Evolutionary conservation across 2,329 filamentous ascomycete genomes (phyloP).

Genomic region (Sarocladiaceae sp.): DNA sequence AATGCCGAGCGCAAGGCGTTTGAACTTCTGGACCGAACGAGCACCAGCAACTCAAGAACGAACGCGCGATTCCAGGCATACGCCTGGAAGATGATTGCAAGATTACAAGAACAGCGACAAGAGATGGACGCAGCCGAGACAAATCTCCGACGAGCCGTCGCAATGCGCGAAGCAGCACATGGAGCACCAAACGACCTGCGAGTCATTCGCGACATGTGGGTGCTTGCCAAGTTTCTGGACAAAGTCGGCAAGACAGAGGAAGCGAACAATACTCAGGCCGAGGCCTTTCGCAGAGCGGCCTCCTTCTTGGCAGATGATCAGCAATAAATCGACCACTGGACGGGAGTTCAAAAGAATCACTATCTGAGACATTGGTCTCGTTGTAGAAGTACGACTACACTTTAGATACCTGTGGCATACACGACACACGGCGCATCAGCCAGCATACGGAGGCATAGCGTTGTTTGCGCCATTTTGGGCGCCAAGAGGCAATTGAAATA

Average conservation of each 20-base stretch:
- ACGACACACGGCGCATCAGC: constrained; percentile 2
- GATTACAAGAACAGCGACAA: constrained; percentile 26
- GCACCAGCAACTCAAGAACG: constrained; percentile 17
- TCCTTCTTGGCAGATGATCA: constrained; percentile 21
- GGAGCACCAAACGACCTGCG: constrained; percentile 28
- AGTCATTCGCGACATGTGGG: constrained; percentile 35
- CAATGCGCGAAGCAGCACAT: constrained; percentile 30
- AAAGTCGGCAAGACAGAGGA: constrained; percentile 23
- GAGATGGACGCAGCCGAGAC: constrained; percentile 28
- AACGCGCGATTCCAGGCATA: constrained; percentile 33
- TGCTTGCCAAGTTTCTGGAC: constrained; percentile 29
- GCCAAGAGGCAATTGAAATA: neutral
- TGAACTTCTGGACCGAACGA: constrained; percentile 22
- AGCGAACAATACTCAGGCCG: constrained; percentile 23
- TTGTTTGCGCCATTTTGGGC: neutral
- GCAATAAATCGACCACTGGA: constrained; percentile 12
- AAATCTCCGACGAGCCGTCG: constrained; percentile 27
- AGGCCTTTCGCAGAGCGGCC: constrained; percentile 28
- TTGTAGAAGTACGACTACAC: neutral
- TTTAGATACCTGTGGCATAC: neutral
- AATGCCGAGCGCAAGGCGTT: constrained; percentile 27
- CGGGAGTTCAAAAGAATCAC: neutral
- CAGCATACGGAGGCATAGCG: constrained; percentile 1
- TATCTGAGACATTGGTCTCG: neutral
- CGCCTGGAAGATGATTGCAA: constrained; percentile 32